Base-by-base conservation (phyloP, 2,329 filamentous ascomycete genomes). In the Trichoderma atrobrunneum region DNA sequence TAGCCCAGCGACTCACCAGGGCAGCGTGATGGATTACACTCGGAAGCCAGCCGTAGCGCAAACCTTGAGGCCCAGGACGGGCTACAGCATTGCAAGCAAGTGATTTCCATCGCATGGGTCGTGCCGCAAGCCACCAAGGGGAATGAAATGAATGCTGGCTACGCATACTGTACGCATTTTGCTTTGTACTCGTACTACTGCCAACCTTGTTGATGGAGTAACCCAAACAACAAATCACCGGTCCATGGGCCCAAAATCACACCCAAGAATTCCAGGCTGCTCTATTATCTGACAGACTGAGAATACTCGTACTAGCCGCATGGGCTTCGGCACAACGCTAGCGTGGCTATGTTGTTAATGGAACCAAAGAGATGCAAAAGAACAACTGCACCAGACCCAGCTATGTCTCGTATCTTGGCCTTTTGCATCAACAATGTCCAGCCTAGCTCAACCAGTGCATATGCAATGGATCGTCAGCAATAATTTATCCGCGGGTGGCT, bases 1-100 rank as follows among this genome's bases (percentile, higher is more conserved):
- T 62, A 51, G 34, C 16, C 32, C 56, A 51, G 12, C 5, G 3
- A 12, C 36, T 61, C 56, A 48, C n/a, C 54, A 60, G 36, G 66
- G 56, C 26, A 32, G 28, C n/a, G 26, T 32, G 65, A 26, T 43
- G 48, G 56, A 69, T 51, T 24, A 30, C 54, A 59, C 65, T 61
- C 66, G 66, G 66, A 60, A 61, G 66, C 66, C 66, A 61, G 14
- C 66, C 66, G 66, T 61, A 69, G 51, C 30, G 64, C 30, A 67
- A 67, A 67, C 63, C 32, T 66, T 57, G 43, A 11, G 16, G 63
- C 16, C 62, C 14, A 56, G 63, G 48, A 54, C 34, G 34, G 34
- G 34, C 34, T 36, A 36, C 56, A 30, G n/a, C 18, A 6, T 21
- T 60, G 18, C 56, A 12, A 69, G n/a, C 26, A 59, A 34, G 26